phyloP scores from a whole-genome alignment of 2,329 filamentous ascomycete genomes.

The Pestalotiopsis fici region DNA sequence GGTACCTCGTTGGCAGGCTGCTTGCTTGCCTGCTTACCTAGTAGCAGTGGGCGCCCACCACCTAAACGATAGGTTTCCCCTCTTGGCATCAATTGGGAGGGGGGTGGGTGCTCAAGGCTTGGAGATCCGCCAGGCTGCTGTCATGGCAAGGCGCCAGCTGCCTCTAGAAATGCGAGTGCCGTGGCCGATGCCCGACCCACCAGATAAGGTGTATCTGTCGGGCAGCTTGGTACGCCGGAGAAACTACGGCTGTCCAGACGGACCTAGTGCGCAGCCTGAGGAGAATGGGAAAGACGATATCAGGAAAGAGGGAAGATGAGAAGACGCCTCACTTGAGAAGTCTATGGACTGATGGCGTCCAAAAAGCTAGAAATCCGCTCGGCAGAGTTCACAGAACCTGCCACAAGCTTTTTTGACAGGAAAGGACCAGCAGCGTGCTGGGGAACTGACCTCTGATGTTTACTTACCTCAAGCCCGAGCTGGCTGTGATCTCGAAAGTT shows the following conservation, averaged over 20 bases:
- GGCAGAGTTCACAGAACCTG: background rate
- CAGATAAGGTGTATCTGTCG: too few relatives aligned
- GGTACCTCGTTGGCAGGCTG: background rate
- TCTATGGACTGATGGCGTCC: background rate
- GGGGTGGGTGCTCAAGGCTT: background rate
- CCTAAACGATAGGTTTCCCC: background rate
- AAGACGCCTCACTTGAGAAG: background rate
- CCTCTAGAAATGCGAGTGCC: background rate
- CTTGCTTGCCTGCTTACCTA: background rate
- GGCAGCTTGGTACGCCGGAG: background rate
- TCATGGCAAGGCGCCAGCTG: background rate
- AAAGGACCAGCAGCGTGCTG: background rate
- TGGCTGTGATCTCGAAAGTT: background rate
- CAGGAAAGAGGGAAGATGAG: background rate
- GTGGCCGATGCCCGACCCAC: background rate
- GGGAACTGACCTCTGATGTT: constrained; percentile 6
- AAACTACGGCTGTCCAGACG: constrained; percentile 10
- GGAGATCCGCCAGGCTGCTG: background rate
- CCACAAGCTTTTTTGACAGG: background rate
- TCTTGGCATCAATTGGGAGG: too few relatives aligned
- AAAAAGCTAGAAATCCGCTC: background rate
- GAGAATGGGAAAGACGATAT: background rate
- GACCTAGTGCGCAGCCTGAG: constrained; percentile 8
- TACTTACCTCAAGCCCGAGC: constrained; percentile 4
- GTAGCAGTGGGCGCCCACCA: background rate